phyloP scores from a whole-genome alignment of 2,329 filamentous ascomycete species.

The Fusarium domesticum region DNA sequence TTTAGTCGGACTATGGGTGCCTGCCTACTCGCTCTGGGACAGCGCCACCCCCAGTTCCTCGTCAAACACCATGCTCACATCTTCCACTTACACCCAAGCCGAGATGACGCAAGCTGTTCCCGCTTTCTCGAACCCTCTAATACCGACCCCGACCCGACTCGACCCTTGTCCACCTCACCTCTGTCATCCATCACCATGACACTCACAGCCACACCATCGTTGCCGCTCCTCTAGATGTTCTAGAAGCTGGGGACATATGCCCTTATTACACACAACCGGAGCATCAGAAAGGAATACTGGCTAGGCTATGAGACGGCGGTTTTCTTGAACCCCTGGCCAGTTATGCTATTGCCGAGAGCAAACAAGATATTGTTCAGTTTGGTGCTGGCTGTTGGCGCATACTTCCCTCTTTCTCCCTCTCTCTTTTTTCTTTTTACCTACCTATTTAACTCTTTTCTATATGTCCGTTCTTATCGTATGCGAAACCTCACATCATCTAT shows the following conservation, averaged over 20 bases:
- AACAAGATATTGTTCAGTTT: background rate
- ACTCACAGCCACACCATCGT: background rate
- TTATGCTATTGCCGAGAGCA: background rate
- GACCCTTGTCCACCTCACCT: slow-evolving; percentile 11
- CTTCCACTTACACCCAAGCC: slow-evolving; percentile 17
- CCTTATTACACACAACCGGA: background rate
- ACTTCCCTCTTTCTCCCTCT: background rate
- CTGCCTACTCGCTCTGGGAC: slow-evolving; percentile 10
- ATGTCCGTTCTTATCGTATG: background rate
- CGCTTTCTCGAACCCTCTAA: slow-evolving; percentile 14
- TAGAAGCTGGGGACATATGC: background rate
- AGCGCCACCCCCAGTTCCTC: slow-evolving; percentile 9
- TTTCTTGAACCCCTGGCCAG: background rate
- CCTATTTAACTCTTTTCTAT: background rate
- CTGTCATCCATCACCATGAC: slow-evolving; percentile 13
- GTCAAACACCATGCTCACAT: slow-evolving; percentile 5
- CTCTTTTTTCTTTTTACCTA: background rate
- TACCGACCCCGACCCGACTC: slow-evolving; percentile 8
- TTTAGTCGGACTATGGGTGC: slow-evolving; percentile 3
- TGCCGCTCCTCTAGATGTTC: background rate
- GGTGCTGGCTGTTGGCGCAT: background rate
- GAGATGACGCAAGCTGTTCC: slow-evolving; percentile 12
- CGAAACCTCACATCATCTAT: background rate
- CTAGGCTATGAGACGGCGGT: background rate
- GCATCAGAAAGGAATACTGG: background rate